Evolutionary conservation across 2,329 filamentous ascomycete species (phyloP), one percentile per base, ranked within the genome.

Genomic region (Tolypocladium sp.): DNA sequence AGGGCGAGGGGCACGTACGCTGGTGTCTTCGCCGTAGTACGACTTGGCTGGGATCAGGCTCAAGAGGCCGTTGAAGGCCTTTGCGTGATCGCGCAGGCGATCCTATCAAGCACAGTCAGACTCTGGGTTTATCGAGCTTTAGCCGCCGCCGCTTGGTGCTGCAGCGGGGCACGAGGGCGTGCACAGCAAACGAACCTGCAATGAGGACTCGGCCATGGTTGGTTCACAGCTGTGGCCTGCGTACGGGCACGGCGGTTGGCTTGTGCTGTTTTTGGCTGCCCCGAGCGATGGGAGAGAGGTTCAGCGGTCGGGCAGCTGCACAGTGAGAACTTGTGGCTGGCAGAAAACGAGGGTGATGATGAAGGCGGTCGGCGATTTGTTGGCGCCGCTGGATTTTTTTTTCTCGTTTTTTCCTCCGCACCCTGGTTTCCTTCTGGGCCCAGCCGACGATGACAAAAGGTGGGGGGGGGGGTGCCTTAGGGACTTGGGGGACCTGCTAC

Each of bases 11-110:
- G 44, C 46, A 86, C 89, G 68, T 87, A 93, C 90, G 74, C 82
- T 91, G 63, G 83, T 89, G 71, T 96, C 91, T 72, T 92, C 86
- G 59, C 88, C 90, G 68, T 95, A 96, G 76, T 96, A 96, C 67
- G 91, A 86, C 75, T 94, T 92, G 62, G 91, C 91, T 46, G 92
- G 91, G 60, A 95, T 96, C 63, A 96, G 79, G 60, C 91, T 93
- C 72, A 96, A 79, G 57, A 96, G 79, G 53, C 91, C 91, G 75
- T 95, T 89, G 69, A 96, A 96, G 64, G 91, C 89, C 75, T 90
- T 84, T 64, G 90, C 76, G 65, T 83, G 79, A 63, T 77, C 77
- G 71, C 80, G 80, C 66, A 85, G 74, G 64, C 81, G 82, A 68
- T 83, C 80, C 82, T 85, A 62, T 62, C 53, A 54, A 37, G 56